A percentile compares a stretch with the other conserved stretches of the same genome.
These are phyloP conservation scores for Cordyceps tenuipes DNA, from an alignment of 2,329 filamentous ascomycete genomes.

Conservation along the genomic window DNA sequence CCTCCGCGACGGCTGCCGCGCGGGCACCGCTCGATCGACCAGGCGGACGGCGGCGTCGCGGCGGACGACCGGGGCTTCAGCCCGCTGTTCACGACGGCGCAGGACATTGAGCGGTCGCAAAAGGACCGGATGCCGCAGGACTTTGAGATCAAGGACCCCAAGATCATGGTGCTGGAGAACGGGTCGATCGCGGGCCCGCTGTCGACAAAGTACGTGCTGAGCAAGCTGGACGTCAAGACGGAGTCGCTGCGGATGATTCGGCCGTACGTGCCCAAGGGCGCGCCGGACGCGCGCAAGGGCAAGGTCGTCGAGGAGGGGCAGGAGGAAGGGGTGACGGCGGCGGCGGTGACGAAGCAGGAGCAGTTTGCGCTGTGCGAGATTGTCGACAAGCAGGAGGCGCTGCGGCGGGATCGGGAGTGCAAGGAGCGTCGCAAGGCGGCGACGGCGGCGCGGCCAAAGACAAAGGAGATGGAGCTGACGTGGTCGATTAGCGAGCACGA, in stretches of 20 bases:
- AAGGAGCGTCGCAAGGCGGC: slow-evolving; percentile 35
- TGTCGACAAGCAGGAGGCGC: slow-evolving; percentile 47
- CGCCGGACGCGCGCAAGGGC: slow-evolving; percentile 4
- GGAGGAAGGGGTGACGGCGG: no score
- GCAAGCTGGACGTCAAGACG: slow-evolving; percentile 22
- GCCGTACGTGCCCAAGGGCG: slow-evolving; percentile 27
- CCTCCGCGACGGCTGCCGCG: slow-evolving; percentile 8
- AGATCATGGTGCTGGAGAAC: slow-evolving; percentile 33
- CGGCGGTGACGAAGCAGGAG: slow-evolving; percentile 12
- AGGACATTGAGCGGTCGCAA: slow-evolving; percentile 25
- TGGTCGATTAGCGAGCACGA: slow-evolving; percentile 79
- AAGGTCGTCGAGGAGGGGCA: background rate
- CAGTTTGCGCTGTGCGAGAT: slow-evolving; percentile 61
- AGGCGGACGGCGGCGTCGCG: slow-evolving; percentile 6
- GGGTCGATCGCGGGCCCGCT: slow-evolving; percentile 32
- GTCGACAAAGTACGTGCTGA: slow-evolving; percentile 32
- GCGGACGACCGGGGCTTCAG: slow-evolving; percentile 21
- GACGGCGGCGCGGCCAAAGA: slow-evolving; percentile 28
- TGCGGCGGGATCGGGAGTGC: slow-evolving; percentile 33
- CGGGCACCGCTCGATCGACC: background rate
- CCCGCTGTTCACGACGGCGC: slow-evolving; percentile 28
- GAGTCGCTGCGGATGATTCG: slow-evolving; percentile 35
- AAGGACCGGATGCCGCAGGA: slow-evolving; percentile 34
- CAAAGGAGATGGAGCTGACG: slow-evolving; percentile 80
- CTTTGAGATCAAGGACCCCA: slow-evolving; percentile 34